These are phyloP conservation scores for Hydrangea macrophylla DNA, from an alignment of 148 eudicot species.

Conservation along the genomic window DNA sequence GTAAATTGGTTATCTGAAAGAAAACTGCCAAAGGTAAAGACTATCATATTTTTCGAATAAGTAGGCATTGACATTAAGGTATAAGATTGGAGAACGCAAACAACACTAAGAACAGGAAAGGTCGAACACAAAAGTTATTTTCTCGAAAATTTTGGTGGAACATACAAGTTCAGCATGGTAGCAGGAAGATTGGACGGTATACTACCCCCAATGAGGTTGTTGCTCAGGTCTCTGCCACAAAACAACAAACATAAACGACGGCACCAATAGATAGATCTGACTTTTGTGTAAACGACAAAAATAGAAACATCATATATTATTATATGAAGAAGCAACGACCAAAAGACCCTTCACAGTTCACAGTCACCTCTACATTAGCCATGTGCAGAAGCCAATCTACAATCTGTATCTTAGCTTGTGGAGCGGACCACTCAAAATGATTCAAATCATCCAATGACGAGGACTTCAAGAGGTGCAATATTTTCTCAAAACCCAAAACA, in stretches of 20 bases:
- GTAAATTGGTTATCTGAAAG: conserved; percentile 86
- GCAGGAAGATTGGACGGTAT: conserved; percentile 74
- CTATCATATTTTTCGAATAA: conserved; percentile 30
- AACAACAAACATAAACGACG: conserved; percentile 7
- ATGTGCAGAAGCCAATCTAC: neutral
- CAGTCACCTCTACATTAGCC: neutral
- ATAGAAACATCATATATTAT: conserved; percentile 7
- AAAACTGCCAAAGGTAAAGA: conserved; percentile 69
- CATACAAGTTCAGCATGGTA: conserved; percentile 67
- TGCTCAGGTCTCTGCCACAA: conserved; percentile 70
- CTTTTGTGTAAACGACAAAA: neutral
- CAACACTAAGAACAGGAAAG: conserved; percentile 10
- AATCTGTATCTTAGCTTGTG: neutral
- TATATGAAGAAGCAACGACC: conserved; percentile 5
- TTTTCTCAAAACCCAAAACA: conserved; percentile 6
- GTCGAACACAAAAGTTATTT: neutral
- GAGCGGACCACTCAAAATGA: conserved; percentile 2
- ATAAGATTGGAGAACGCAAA: neutral
- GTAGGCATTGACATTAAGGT: neutral
- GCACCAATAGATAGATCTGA: neutral
- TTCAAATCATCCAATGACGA: conserved; percentile 2
- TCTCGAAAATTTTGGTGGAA: neutral
- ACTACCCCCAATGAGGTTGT: conserved; percentile 80
- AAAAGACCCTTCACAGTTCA: neutral
- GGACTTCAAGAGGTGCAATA: neutral